Base-by-base conservation (phyloP, 1,284 basidiomycete genomes). In the Grifola frondosa region DNA sequence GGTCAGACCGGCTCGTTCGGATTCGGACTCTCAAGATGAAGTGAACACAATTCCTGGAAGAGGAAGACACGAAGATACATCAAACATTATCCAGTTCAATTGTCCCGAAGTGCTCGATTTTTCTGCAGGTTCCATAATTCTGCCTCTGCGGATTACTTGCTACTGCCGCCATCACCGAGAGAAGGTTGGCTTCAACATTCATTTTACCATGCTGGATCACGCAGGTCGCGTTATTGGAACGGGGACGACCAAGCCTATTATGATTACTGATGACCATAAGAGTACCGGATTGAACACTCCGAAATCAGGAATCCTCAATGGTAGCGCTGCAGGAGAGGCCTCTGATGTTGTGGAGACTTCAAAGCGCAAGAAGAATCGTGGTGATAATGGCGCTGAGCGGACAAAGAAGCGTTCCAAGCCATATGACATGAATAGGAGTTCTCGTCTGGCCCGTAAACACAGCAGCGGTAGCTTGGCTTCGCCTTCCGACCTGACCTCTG, bases 221-320 rank as follows among this genome's bases (percentile, higher is more conserved):
- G 75, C 71, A 26, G 94, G 93, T 7, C 80, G 88, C 20, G 67
- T 94, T 37, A 80, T 99, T 40, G 96, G 92, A 9, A 80, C 80
- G 9, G 91, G 92, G 3, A 80, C 77, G 34, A 93, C 92, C 3
- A 84, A 86, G 22, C 93, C 96, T 3, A 96, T 99, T 60, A 96
- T 99, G 86, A 99, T 99, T 57, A 99, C 96, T 3, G 97, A 99
- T 67, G 97, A 99, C 65, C 95, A 97, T 70, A 97, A 97, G 70
- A 93, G 91, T 26, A 82, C 77, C 6, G 64, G 62, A 13, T 57
- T 68, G 52, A 73, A 65, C 19, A 32, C 50, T 8, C 50, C 51
- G 52, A 59, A 62, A 37, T 50, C 53, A 21, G 52, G 42, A 54
- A 53, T 40, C 13, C 44, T 36, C 51, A 60, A 19, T 48, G 55